Evolutionary conservation across 1,139 yeast species (phyloP).

Genomic region (Blastobotrys niveus): DNA sequence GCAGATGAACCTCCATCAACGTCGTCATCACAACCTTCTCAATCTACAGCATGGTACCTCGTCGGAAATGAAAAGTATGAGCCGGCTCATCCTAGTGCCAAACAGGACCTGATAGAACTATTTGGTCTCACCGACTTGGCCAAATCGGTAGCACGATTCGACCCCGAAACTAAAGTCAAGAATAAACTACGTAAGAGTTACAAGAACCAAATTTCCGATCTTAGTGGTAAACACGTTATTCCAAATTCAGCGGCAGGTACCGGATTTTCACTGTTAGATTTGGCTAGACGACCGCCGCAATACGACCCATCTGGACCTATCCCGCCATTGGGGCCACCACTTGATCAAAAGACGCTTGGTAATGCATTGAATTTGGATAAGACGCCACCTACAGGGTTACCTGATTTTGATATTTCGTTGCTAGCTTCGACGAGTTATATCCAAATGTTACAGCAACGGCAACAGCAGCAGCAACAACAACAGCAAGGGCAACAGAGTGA

Average conservation of each 20-base stretch:
- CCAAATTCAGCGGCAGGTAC: slow-evolving; percentile 39
- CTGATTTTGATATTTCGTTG: slow-evolving; percentile 62
- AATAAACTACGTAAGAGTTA: slow-evolving; percentile 88
- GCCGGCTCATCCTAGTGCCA: slow-evolving; percentile 53
- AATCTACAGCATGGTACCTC: slow-evolving; percentile 4
- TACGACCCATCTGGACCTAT: slow-evolving; percentile 21
- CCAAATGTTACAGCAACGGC: slow-evolving; percentile 2
- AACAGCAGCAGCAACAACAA: slow-evolving; percentile 5
- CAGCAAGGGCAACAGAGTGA: slow-evolving; percentile 1
- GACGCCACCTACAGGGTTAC: slow-evolving; percentile 66
- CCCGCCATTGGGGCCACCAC: slow-evolving; percentile 29
- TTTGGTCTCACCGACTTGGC: slow-evolving; percentile 69
- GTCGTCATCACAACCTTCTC: too few species aligned
- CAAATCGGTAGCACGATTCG: slow-evolving; percentile 76
- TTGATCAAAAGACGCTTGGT: slow-evolving; percentile 47
- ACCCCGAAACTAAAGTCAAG: slow-evolving; percentile 83
- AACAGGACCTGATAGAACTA: slow-evolving; percentile 59
- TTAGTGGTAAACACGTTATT: slow-evolving; percentile 68
- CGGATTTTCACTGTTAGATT: slow-evolving; percentile 29
- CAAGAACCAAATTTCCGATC: slow-evolving; percentile 81
- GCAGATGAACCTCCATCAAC: too few species aligned
- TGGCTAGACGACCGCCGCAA: slow-evolving; percentile 29
- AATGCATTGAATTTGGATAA: slow-evolving; percentile 58
- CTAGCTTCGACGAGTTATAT: slow-evolving; percentile 9
- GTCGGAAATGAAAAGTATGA: slow-evolving; percentile 10